These are phyloP conservation scores for Xylariaceae sp. DNA, from an alignment of 2,329 filamentous ascomycete species.

Conservation along the genomic window DNA sequence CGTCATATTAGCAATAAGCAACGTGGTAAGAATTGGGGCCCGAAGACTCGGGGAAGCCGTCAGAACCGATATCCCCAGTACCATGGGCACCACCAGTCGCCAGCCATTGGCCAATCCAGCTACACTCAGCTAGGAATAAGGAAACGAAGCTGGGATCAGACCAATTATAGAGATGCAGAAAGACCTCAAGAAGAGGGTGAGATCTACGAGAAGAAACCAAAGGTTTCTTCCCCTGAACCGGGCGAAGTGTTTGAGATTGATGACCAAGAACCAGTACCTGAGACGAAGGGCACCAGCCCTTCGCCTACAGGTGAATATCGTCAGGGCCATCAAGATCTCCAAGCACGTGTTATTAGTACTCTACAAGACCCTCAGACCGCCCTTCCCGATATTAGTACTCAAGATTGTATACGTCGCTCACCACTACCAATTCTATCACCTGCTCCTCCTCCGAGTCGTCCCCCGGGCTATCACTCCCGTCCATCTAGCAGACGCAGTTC, in stretches of 20 bases:
- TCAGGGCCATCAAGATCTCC: not conserved
- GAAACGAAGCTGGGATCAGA: constrained; percentile 32
- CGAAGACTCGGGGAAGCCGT: constrained; percentile 2
- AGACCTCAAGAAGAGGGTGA: constrained; percentile 1
- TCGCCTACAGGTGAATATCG: constrained; percentile 10
- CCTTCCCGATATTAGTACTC: not conserved
- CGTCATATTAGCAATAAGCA: constrained; percentile 20
- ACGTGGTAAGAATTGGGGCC: constrained; percentile 20
- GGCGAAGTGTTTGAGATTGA: constrained; percentile 34
- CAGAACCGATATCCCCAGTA: constrained; percentile 7
- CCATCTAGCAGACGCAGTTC: constrained; percentile 10
- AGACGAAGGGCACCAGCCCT: constrained; percentile 12
- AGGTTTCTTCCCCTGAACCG: constrained; percentile 35
- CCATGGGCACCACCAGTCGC: constrained; percentile 7
- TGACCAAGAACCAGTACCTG: constrained; percentile 12
- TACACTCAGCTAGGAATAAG: constrained; percentile 12
- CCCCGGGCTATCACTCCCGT: constrained; percentile 7
- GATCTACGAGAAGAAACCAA: constrained; percentile 25
- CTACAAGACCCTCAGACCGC: not conserved
- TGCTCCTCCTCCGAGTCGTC: not conserved
- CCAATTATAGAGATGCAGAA: constrained; percentile 3
- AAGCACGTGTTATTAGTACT: not conserved
- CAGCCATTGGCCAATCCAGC: constrained; percentile 4
- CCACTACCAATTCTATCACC: constrained; percentile 7
- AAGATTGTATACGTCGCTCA: not conserved